These are phyloP conservation scores for Trichoderma reesei DNA, from an alignment of 495 filamentous ascomycete species.

Conservation along the genomic window DNA sequence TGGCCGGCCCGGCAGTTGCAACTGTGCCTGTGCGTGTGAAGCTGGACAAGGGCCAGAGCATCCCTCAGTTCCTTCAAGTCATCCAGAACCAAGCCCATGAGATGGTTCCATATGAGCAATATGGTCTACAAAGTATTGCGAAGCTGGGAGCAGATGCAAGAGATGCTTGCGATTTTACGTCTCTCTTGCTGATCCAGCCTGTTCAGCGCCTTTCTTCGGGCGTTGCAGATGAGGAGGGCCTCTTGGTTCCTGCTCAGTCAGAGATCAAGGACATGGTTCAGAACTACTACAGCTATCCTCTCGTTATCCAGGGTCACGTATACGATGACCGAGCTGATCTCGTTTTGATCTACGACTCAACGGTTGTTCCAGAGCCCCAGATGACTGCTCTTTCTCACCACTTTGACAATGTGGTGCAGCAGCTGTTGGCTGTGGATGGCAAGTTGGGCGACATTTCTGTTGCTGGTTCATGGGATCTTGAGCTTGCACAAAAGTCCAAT, in stretches of 20 bases:
- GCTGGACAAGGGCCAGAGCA: not conserved
- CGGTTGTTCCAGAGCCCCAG: not conserved
- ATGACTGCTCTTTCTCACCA: conserved; percentile 4
- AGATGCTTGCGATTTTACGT: conserved; percentile 7
- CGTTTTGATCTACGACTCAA: conserved; percentile 3
- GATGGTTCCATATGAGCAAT: conserved; percentile 8
- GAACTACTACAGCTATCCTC: conserved; percentile 7
- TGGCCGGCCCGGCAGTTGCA: conserved; percentile 1
- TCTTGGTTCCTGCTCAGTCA: not conserved
- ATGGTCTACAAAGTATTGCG: conserved; percentile 7
- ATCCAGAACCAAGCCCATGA: conserved; percentile 7
- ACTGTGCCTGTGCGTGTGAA: conserved; percentile 1
- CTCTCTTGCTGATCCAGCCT: not conserved
- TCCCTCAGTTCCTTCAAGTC: not conserved
- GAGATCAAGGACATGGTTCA: conserved; percentile 7
- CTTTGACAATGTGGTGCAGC: not conserved
- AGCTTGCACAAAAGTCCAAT: not conserved
- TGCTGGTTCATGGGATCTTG: not conserved
- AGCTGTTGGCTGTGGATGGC: not conserved
- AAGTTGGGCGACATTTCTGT: not conserved
- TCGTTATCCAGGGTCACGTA: not conserved
- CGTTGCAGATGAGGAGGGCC: not conserved
- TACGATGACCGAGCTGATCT: not conserved
- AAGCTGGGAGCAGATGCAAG: conserved; percentile 1
- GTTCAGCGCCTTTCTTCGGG: not conserved